A percentile compares a stretch with the other conserved stretches of the same genome.
Conservation (phyloP, 1,284 basidiomycete species). For the Ceratobasidium sp. region DNA sequence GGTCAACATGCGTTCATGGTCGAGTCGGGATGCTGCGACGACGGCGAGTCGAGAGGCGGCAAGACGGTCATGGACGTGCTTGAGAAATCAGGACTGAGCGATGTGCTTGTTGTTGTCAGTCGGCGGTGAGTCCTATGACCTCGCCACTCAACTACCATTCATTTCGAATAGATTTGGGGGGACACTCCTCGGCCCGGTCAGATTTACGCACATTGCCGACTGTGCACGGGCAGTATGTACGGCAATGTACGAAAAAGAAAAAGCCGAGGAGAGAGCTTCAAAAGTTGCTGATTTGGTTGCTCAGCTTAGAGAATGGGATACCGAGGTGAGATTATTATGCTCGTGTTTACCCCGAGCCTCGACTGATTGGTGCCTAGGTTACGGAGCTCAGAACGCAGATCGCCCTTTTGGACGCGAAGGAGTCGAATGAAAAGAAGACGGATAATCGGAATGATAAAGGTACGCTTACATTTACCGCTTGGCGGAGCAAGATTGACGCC, state of each 20-base stretch:
- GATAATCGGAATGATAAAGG: not conserved
- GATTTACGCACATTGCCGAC: constrained; percentile 81
- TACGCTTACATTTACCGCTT: not conserved
- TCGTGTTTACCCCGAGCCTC: no score
- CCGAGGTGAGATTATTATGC: constrained; percentile 47
- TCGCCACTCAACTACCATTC: not conserved
- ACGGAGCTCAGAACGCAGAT: constrained; percentile 62
- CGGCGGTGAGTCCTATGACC: constrained; percentile 63
- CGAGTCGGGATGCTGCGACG: constrained; percentile 66
- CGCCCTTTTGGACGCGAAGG: constrained; percentile 44
- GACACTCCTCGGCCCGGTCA: constrained; percentile 67
- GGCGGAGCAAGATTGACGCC: not conserved
- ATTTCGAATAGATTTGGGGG: constrained; percentile 74
- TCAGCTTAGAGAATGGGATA: constrained; percentile 68
- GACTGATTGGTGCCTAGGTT: constrained; percentile 48
- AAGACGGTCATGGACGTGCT: constrained; percentile 70
- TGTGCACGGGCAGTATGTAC: constrained; percentile 74
- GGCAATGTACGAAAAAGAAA: constrained; percentile 58
- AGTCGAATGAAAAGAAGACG: not conserved
- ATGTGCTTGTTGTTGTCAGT: constrained; percentile 74
- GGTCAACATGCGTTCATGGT: constrained; percentile 78
- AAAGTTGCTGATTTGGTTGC: constrained; percentile 64
- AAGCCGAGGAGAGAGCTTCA: constrained; percentile 56
- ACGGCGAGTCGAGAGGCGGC: constrained; percentile 75
- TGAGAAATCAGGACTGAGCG: constrained; percentile 65